Evolutionary conservation across 345 rosid genomes (phyloP), one percentile per base, ranked within the genome.

Genomic region (Conringia planisiliqua): DNA sequence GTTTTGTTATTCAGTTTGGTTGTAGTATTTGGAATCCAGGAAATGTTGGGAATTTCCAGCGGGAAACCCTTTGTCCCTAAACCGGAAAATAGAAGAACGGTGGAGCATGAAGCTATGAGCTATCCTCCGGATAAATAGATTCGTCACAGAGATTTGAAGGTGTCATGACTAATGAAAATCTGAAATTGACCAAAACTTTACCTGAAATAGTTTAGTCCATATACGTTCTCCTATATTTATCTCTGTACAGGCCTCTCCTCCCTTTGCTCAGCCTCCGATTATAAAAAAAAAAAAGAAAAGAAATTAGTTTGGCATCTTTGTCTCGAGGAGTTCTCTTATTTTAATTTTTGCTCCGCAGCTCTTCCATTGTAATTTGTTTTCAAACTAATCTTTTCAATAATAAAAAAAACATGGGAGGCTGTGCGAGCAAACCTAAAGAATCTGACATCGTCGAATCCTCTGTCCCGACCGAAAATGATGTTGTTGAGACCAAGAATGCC

Each of bases 381-480:
- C 29, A 55, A 47, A 18, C 32, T 54, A 64, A 24, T 74, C 47
- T n/a, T 39, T 59, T 17, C n/a, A 68, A 20, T 14, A n/a, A 52
- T 14, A 30, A 72, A 59, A 39, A 24, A 47, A 54, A 14, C 52
- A 76, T 76, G 75, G 80, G 80, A 70, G 80, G 65, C 66, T 76
- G 75, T 70, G 80, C 75, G 50, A 76, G 80, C 75, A 63, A 46
- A 76, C 75, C 75, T 35, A 76, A 76, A 74, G 81, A 72, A 73
- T 78, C 74, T 72, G 66, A 78, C 74, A 72, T 78, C 64, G 64
- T 48, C 10, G 70, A 57, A 58, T 22, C 24, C 65, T 44, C 69
- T 46, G 47, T 46, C 65, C 73, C 77, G 4, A 54, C 57, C 4
- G 65, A 78, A 4, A 72, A 71, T 32, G 78, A 1, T 50, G 73